Percentiles rank a stretch among this genome's conserved stretches.
Evolutionary conservation across 257 asterid species (phyloP).

Genomic region (Mentha longifolia): DNA sequence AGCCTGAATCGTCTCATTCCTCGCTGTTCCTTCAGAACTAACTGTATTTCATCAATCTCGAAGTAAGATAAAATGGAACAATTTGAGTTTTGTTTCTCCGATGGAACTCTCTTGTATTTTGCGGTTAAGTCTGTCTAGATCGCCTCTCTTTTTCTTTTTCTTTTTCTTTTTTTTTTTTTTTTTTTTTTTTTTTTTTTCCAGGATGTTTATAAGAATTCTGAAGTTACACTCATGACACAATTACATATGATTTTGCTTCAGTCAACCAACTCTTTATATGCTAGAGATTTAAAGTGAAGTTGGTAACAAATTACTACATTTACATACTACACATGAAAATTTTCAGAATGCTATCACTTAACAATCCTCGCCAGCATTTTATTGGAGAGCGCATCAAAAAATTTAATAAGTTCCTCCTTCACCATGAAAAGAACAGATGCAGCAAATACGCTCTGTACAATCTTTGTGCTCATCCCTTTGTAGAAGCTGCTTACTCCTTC

Average conservation of each 20-base stretch:
- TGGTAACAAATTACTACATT: too few species aligned
- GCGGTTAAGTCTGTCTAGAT: neutral
- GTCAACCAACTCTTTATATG: neutral
- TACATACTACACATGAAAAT: neutral
- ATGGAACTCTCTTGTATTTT: neutral
- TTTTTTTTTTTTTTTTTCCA: too few species aligned
- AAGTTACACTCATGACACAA: neutral
- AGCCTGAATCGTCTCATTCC: too few species aligned
- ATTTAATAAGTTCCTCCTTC: conserved; percentile 91
- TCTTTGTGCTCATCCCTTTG: conserved; percentile 95
- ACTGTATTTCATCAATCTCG: too few species aligned
- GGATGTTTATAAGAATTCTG: too few species aligned
- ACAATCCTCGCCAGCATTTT: neutral
- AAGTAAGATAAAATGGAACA: too few species aligned
- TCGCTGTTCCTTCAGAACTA: too few species aligned
- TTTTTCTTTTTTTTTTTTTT: too few species aligned
- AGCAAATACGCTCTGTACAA: conserved; percentile 90
- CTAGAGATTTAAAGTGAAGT: too few species aligned
- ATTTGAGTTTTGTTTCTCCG: neutral
- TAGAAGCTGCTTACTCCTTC: conserved; percentile 87
- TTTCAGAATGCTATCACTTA: conserved; percentile 22
- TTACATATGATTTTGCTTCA: neutral
- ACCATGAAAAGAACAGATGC: conserved; percentile 93
- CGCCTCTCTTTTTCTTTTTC: neutral
- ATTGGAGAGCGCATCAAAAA: conserved; percentile 28